These are phyloP conservation scores for Wickerhamiella spandovensis DNA, from an alignment of 805 yeast genomes.

Conservation along the genomic window DNA sequence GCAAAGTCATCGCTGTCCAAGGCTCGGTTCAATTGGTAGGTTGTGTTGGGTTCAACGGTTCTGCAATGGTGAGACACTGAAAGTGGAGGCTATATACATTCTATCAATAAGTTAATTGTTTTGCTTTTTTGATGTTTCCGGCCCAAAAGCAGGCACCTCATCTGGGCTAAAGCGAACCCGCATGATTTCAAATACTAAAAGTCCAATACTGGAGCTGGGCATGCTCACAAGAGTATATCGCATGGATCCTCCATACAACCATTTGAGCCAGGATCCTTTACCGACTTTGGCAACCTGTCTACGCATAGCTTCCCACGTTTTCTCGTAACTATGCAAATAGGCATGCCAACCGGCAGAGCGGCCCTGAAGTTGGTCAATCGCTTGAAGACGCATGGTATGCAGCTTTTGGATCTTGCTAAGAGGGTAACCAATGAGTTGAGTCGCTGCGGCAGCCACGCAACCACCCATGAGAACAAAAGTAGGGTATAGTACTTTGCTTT, in stretches of 20 bases:
- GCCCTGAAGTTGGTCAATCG: slow-evolving; percentile 49
- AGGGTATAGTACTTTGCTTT: slow-evolving; percentile 41
- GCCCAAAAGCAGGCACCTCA: neutral
- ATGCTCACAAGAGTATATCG: slow-evolving; percentile 60
- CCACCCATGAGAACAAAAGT: slow-evolving; percentile 71
- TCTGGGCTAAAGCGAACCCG: slow-evolving; percentile 25
- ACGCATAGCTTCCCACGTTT: slow-evolving; percentile 51
- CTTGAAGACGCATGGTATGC: slow-evolving; percentile 67
- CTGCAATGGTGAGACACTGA: neutral
- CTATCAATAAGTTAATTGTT: neutral
- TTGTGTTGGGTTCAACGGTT: too few species aligned
- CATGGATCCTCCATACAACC: slow-evolving; percentile 69
- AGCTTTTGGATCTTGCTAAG: slow-evolving; percentile 64
- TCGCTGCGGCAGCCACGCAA: slow-evolving; percentile 65
- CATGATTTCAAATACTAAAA: slow-evolving; percentile 72
- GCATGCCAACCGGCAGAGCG: slow-evolving; percentile 23
- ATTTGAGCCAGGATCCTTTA: slow-evolving; percentile 41
- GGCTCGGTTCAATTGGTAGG: too few species aligned
- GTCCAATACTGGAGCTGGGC: slow-evolving; percentile 82
- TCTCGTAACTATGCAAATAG: slow-evolving; percentile 64
- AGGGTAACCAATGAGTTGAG: slow-evolving; percentile 75
- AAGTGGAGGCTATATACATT: neutral
- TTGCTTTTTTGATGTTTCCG: neutral
- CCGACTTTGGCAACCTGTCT: slow-evolving; percentile 40
- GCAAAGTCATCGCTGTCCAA: too few species aligned